These are phyloP conservation scores for Melaleuca alternifolia DNA, from an alignment of 345 rosid species.

Conservation along the genomic window DNA sequence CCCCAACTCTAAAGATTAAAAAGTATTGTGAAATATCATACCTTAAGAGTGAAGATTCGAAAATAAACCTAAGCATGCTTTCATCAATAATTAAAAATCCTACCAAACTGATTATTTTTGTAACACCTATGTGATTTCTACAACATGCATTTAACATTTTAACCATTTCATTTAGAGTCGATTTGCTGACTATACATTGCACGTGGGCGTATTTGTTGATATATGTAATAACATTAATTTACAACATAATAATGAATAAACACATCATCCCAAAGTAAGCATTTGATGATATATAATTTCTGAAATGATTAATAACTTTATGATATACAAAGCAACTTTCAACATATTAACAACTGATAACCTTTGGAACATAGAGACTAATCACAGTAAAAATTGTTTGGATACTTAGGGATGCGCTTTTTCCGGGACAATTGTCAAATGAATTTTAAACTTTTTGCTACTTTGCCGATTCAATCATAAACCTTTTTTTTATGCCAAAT, in stretches of 20 bases:
- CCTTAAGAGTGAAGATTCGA: not conserved
- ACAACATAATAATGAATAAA: too few species aligned
- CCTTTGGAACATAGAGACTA: too few species aligned
- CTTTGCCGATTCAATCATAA: too few species aligned
- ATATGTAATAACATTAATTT: too few species aligned
- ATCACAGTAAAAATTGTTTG: not conserved
- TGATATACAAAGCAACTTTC: fast-evolving
- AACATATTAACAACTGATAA: not conserved
- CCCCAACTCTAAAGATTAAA: not conserved
- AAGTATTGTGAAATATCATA: not conserved
- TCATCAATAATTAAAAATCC: not conserved
- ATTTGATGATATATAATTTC: not conserved
- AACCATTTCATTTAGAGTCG: too few species aligned
- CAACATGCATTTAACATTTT: too few species aligned
- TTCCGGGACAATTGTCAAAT: too few species aligned
- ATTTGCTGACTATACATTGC: too few species aligned
- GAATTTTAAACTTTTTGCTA: too few species aligned
- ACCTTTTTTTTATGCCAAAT: too few species aligned
- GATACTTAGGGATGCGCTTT: not conserved
- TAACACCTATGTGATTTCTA: too few species aligned
- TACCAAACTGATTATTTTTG: too few species aligned
- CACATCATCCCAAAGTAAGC: not conserved
- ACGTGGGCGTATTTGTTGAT: not conserved
- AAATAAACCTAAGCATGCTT: fast-evolving
- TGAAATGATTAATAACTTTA: fast-evolving